These are phyloP conservation scores for Neurospora terricola DNA, from an alignment of 495 filamentous ascomycete species.

Conservation along the genomic window DNA sequence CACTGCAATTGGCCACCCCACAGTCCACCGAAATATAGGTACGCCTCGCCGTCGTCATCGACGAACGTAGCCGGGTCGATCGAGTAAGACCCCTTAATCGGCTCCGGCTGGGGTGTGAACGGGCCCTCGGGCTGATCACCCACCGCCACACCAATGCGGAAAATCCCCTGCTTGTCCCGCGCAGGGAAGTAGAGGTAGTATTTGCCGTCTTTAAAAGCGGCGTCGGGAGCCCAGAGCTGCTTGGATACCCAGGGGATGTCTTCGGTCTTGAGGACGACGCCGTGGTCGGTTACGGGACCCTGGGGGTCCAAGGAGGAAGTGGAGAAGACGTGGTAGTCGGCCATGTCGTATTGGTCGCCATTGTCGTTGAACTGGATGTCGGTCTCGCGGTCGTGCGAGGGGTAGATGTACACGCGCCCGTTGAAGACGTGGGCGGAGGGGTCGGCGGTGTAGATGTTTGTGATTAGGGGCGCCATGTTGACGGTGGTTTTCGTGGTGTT, in stretches of 20 bases:
- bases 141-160: constrained; percentile 55
- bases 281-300: constrained; percentile 49
- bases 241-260: constrained; percentile 55
- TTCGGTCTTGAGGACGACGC: constrained; percentile 40
- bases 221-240: constrained; percentile 58
- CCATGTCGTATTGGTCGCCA: constrained; percentile 77
- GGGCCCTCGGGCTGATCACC: constrained; percentile 46
- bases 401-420: constrained; percentile 53
- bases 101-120: constrained; percentile 46
- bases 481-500: not conserved
- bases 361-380: constrained; percentile 61
- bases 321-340: constrained; percentile 57
- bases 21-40: constrained; percentile 55
- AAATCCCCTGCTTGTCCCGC: constrained; percentile 46
- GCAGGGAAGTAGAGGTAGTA: constrained; percentile 60
- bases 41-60: constrained; percentile 50
- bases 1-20: constrained; percentile 65
- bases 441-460: constrained; percentile 59
- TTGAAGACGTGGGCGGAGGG: constrained; percentile 59
- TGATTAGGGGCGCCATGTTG: constrained; percentile 45
- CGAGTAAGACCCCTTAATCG: constrained; percentile 49
- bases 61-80: constrained; percentile 59
- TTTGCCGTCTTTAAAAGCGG: constrained; percentile 46
- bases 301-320: constrained; percentile 35
- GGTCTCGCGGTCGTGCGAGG: constrained; percentile 54